Conservation (phyloP, 2,329 filamentous ascomycete species). For the Trichoderma harzianum region DNA sequence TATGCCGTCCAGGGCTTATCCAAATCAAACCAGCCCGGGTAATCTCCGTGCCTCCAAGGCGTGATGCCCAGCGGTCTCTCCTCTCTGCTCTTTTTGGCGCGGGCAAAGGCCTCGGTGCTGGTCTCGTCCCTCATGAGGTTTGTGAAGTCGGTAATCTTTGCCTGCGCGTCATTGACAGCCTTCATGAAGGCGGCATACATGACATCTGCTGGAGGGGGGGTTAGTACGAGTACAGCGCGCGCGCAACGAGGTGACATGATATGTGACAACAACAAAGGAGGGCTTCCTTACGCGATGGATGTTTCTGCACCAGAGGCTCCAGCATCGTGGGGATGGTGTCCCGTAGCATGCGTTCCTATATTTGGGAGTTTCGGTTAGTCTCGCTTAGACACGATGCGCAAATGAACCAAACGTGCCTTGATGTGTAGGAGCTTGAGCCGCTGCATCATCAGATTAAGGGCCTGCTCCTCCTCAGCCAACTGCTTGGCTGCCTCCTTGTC, state of each 20-base stretch:
- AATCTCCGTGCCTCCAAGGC: conserved; percentile 56
- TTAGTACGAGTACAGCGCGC: background rate
- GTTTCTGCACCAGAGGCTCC: conserved; percentile 48
- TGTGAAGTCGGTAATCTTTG: conserved; percentile 51
- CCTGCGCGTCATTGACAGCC: conserved; percentile 45
- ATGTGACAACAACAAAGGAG: background rate
- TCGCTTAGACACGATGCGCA: background rate
- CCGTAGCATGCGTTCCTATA: conserved; percentile 34
- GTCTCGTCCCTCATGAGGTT: conserved; percentile 46
- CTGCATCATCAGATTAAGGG: conserved; percentile 48
- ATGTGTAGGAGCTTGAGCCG: conserved; percentile 53
- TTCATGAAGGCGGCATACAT: conserved; percentile 42
- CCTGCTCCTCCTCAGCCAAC: conserved; percentile 46
- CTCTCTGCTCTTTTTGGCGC: conserved; percentile 51
- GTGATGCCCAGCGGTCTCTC: conserved; percentile 56
- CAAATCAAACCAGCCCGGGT: conserved; percentile 55
- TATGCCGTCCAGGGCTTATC: conserved; percentile 25
- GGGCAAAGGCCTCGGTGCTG: conserved; percentile 48
- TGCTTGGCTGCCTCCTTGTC: conserved; percentile 26
- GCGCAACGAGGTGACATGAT: background rate
- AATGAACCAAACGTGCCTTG: conserved; percentile 39
- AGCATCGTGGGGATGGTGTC: conserved; percentile 39
- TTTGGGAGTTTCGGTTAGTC: conserved; percentile 22
- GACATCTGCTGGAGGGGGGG: background rate
- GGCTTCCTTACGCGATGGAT: conserved; percentile 47